Evolutionary conservation across 2,329 filamentous ascomycete genomes (phyloP), one percentile per base, ranked within the genome.

Genomic region (Sporothrix schenckii): DNA sequence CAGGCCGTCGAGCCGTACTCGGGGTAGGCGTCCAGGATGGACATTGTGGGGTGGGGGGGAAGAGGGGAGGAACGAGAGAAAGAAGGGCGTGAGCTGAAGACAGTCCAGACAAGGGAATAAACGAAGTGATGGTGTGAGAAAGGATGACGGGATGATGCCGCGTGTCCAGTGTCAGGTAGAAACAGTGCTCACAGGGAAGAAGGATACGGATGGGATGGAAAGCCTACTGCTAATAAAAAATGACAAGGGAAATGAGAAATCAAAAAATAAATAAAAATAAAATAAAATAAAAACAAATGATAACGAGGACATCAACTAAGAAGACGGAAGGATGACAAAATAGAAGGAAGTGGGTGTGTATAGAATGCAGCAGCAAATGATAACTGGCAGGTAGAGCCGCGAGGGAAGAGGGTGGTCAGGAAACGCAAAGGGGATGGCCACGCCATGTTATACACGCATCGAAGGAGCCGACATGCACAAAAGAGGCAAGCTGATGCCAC

Each of bases 1-100:
- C 60, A 69, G 11, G 72, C 65, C 1, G 80, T 81, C 7, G 72
- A 68, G 34, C 41, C 72, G 61, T 81, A 81, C 65, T 80, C 80
- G 5, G 80, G 80, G 54, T 78, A 79, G 4, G 58, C 2, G 24
- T 74, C 72, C 6, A 72, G 50, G 58, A 77, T 77, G 56, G 54
- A 41, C 66, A 73, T 73, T 5, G 4, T 58, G 66, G 27, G 11
- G 52, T 1, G 10, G 7, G 54, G 27, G 1, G 3, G 5, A 24
- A 10, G 50, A 11, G 14, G 10, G 54, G 30, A 1, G 1, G 19
- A 6, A 30, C 3, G 13, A 10, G 24, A 6, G 5, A 11, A 30
- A 30, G 21, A 54, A 54, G 21, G 14, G 41, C 2, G 41, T 44
- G 41, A 1, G 50, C 0, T 21, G 5, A 44, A 44, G 41, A n/a